A percentile compares a stretch with the other conserved stretches of the same genome.
Evolutionary conservation across 306 rosid genomes (phyloP).

Genomic region (Vachellia collinsii): DNA sequence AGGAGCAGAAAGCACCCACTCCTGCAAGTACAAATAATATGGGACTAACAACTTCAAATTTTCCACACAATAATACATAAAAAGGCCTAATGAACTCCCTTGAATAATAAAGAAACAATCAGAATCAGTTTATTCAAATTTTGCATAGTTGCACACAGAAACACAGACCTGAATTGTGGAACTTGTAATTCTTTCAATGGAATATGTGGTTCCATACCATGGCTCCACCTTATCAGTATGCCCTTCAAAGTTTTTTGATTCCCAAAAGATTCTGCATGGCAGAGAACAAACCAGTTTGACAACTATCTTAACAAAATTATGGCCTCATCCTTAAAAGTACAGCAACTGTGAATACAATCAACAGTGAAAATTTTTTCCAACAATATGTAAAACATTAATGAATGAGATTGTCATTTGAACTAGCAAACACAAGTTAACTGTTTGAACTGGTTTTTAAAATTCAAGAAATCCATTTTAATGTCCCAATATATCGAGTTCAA

Average conservation of each 20-base stretch:
- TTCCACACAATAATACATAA: conserved; percentile 29
- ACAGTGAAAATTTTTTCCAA: neutral
- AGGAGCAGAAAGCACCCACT: conserved; percentile 77
- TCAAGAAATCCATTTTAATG: conserved; percentile 15
- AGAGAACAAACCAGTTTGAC: conserved; percentile 33
- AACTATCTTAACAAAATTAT: conserved; percentile 15
- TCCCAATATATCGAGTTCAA: conserved; percentile 18
- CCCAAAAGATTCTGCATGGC: conserved; percentile 88
- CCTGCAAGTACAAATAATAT: conserved; percentile 54
- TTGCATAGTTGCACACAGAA: conserved; percentile 7
- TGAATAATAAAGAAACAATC: conserved; percentile 29
- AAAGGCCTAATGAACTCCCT: conserved; percentile 17
- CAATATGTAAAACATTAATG: conserved; percentile 1
- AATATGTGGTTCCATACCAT: conserved; percentile 93
- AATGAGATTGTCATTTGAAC: conserved; percentile 29
- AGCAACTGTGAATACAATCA: conserved; percentile 16
- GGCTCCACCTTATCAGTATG: conserved; percentile 75
- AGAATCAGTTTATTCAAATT: conserved; percentile 21
- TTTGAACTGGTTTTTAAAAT: conserved; percentile 5
- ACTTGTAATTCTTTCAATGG: conserved; percentile 61
- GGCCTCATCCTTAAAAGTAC: conserved; percentile 16
- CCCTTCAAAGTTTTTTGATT: conserved; percentile 78
- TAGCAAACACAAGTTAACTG: conserved; percentile 10
- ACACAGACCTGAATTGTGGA: conserved; percentile 73
- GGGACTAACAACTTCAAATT: conserved; percentile 34